These are phyloP conservation scores for Ceratocystis ficicola DNA, from an alignment of 2,329 filamentous ascomycete species.

Conservation along the genomic window DNA sequence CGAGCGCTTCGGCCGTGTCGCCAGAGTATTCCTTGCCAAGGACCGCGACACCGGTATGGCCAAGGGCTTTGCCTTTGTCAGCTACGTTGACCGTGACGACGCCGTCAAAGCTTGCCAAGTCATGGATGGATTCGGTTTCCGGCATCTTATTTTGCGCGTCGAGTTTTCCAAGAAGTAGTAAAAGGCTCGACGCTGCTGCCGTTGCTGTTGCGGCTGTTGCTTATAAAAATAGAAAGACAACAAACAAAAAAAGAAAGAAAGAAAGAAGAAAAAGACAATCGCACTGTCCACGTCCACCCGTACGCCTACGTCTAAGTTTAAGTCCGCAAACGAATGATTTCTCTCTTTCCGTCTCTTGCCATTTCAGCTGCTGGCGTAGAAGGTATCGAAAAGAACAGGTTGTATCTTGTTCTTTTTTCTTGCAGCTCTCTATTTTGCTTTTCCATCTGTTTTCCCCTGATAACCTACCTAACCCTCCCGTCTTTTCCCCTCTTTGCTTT, in stretches of 20 bases:
- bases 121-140: constrained; percentile 92
- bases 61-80: constrained; percentile 99
- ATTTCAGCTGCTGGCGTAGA: constrained; percentile 6
- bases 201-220: neutral
- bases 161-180: constrained; percentile 63
- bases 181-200: neutral
- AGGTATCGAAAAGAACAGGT: neutral
- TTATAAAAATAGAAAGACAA: constrained; percentile 1
- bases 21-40: constrained; percentile 93
- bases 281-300: neutral
- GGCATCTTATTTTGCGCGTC: constrained; percentile 73
- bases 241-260: constrained; percentile 7
- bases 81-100: constrained; percentile 79
- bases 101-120: constrained; percentile 88
- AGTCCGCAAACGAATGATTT: too few relatives aligned
- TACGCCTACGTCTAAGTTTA: too few relatives aligned
- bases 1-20: constrained; percentile 91
- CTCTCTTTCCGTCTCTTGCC: neutral
- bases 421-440: neutral
- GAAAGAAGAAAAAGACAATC: neutral
- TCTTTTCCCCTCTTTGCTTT: neutral
- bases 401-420: constrained; percentile 1
- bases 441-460: neutral
- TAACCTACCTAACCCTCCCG: neutral
- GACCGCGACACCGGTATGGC: constrained; percentile 91